Percentiles rank a stretch among this genome's conserved stretches.
Evolutionary conservation across 371 early-diverging fungal genomes (phyloP).

Genomic region (Actinomortierella ambigua): DNA sequence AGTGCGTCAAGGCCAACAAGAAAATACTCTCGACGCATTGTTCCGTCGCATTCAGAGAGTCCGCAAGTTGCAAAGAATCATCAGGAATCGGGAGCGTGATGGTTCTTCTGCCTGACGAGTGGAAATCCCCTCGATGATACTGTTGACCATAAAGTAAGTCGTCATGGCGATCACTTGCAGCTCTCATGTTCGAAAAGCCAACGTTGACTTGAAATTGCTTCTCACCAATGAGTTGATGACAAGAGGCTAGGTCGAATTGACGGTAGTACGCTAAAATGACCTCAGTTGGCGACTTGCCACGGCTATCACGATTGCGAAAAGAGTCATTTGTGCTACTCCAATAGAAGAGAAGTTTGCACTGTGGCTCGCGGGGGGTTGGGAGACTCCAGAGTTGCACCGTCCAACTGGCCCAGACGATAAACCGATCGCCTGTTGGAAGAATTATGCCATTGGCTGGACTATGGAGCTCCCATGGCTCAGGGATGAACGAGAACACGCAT

Average conservation of each 20-base stretch:
- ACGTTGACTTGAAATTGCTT: constrained; percentile 1
- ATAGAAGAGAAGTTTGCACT: constrained; percentile 36
- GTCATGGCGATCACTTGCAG: too few species aligned
- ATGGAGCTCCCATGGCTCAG: constrained; percentile 45
- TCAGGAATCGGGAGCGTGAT: constrained; percentile 22
- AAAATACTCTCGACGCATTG: constrained; percentile 39
- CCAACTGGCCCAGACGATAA: constrained; percentile 29
- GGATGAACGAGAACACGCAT: constrained; percentile 38
- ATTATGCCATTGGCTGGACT: constrained; percentile 22
- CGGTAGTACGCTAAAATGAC: constrained; percentile 11
- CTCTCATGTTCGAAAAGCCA: too few species aligned
- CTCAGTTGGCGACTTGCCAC: not conserved
- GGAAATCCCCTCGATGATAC: too few species aligned
- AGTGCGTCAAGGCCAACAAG: constrained; percentile 24
- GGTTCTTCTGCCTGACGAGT: too few species aligned
- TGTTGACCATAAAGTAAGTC: too few species aligned
- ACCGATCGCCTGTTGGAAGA: constrained; percentile 30
- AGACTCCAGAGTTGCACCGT: constrained; percentile 42
- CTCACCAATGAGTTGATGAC: constrained; percentile 29
- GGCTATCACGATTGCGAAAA: constrained; percentile 28
- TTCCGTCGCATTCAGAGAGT: constrained; percentile 10
- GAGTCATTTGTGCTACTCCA: constrained; percentile 15
- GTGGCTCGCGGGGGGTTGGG: constrained; percentile 23
- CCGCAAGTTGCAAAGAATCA: constrained; percentile 19
- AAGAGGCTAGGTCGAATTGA: constrained; percentile 12